Evolutionary conservation across 2,329 filamentous ascomycete genomes (phyloP), one percentile per base, ranked within the genome.

Genomic region (Fusarium avenaceum): DNA sequence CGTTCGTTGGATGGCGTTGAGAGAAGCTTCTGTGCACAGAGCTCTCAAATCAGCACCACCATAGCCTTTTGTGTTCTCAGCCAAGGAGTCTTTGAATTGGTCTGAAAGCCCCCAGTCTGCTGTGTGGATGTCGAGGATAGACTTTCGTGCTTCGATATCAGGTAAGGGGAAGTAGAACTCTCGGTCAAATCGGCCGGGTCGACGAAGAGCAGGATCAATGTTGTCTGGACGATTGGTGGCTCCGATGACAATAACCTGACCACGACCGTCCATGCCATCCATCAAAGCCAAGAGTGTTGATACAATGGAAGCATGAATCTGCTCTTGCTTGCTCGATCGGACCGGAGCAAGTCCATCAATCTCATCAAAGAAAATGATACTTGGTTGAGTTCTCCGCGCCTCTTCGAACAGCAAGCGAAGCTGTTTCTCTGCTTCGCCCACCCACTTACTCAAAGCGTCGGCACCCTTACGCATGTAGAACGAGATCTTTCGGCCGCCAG

Each of bases 401-500:
- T 99, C 96, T 74, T 98, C 96, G 69, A 99, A 99, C 7, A 99
- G 85, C 58, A 98, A 82, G 45, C 96, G 90, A 54, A 99, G 87
- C 77, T 99, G 96, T 80, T 95, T 91, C 80, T 99, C 96, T 11
- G 96, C 96, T 80, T 99, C 96, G 76, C 96, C 96, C 52, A 99
- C 96, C 96, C 96, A 99, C 80, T 99, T 99, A 80, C 94, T 97
- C 65, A 99, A 83, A 17, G 94, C 94, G 85, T 99, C 96, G 24
- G 96, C 96, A 76, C 96, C 96, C 80, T 99, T 99, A 63, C 96
- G 91, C 96, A 99, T 99, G 80, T 98, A 99, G 74, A 99, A 99
- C 0, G 94, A 98, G 67, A 99, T 96, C 78, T 98, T 98, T 70
- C 91, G 90, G 22, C 95, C 95, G 49, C 95, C 92, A 14, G 92